Percentiles rank a stretch among this genome's conserved stretches.
phyloP scores from a whole-genome alignment of 2,329 filamentous ascomycete genomes.

The Claviceps quebecensis region DNA sequence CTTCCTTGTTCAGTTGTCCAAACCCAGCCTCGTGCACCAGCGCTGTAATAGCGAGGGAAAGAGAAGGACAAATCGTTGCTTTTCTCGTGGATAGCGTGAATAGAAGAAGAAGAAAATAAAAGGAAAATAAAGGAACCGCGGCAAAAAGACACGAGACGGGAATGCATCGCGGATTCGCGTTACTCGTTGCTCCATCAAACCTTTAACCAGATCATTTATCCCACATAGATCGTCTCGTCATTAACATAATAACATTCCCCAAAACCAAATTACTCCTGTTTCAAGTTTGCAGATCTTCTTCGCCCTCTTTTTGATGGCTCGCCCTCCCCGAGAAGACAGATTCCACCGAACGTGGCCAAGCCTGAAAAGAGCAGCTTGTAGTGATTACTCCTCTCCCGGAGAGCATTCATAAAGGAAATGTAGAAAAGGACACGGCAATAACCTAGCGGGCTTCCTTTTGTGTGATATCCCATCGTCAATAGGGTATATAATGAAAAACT shows the following conservation, averaged over 20 bases:
- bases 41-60: neutral
- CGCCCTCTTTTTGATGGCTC: too few species aligned
- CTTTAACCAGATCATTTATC: neutral
- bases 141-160: neutral
- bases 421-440: constrained; percentile 5
- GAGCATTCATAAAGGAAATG: neutral
- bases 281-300: too few species aligned
- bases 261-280: too few species aligned
- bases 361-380: too few species aligned
- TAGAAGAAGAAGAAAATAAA: neutral
- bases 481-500: constrained; percentile 13
- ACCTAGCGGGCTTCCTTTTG: constrained; percentile 30
- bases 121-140: neutral
- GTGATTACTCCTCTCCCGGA: too few species aligned
- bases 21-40: neutral
- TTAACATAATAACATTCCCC: too few species aligned
- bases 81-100: neutral
- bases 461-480: constrained; percentile 18
- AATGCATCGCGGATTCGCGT: neutral
- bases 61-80: neutral
- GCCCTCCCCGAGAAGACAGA: too few species aligned
- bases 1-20: too few species aligned
- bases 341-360: too few species aligned
- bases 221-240: neutral
- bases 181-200: neutral